Percentiles rank a stretch among this genome's conserved stretches.
phyloP scores from a whole-genome alignment of 2,329 filamentous ascomycete species.

The Cadophora luteo-olivacea region DNA sequence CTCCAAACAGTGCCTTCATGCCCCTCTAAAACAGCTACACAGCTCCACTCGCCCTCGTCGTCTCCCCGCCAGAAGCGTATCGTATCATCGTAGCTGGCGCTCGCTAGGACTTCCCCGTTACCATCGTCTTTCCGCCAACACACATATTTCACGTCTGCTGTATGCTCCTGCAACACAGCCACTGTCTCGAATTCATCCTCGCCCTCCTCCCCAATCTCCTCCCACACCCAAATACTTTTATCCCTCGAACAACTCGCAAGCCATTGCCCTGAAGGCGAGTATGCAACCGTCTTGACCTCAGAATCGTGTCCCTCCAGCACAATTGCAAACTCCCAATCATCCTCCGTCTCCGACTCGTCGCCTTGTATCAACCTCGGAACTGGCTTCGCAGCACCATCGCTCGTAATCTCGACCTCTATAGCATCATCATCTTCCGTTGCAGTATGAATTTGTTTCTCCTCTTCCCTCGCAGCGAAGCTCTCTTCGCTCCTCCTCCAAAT shows the following conservation, averaged over 20 bases:
- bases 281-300: conserved; percentile 84
- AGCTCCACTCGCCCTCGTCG: conserved; percentile 68
- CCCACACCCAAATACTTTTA: conserved; percentile 98
- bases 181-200: conserved; percentile 98
- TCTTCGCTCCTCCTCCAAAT: conserved; percentile 72
- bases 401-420: conserved; percentile 53
- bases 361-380: conserved; percentile 40
- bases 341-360: conserved; percentile 58
- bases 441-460: conserved; percentile 43
- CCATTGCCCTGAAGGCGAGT: conserved; percentile 75
- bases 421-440: conserved; percentile 38
- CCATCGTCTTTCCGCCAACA: conserved; percentile 81
- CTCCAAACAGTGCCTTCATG: conserved; percentile 92
- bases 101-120: conserved; percentile 77
- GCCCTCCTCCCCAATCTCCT: conserved; percentile 79
- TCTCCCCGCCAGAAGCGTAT: conserved; percentile 73
- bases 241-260: conserved; percentile 91
- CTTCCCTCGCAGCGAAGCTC: conserved; percentile 36
- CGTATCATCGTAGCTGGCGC: conserved; percentile 93
- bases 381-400: conserved; percentile 33
- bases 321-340: conserved; percentile 92
- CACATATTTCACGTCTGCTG: conserved; percentile 93
- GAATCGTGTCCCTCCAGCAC: conserved; percentile 95
- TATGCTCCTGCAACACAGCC: conserved; percentile 92
- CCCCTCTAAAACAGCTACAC: conserved; percentile 80